Conservation (phyloP, 2,329 filamentous ascomycete genomes). For the Corniculantispora saksenae region DNA sequence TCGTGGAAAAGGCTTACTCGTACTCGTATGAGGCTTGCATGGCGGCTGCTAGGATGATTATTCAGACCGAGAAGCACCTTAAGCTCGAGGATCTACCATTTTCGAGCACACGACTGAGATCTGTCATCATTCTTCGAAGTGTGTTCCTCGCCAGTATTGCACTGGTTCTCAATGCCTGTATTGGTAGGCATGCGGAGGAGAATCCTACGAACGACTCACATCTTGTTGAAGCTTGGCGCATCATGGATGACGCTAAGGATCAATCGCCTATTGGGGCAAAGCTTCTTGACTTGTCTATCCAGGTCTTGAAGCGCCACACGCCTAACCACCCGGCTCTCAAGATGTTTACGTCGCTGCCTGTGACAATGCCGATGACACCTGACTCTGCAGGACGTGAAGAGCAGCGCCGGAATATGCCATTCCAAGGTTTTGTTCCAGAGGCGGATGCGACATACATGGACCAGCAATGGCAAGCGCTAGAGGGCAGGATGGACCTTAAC, state of each 20-base stretch:
- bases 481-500: constrained; percentile 34
- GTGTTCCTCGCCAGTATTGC: constrained; percentile 37
- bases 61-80: constrained; percentile 32
- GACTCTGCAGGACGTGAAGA: constrained; percentile 28
- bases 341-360: constrained; percentile 22
- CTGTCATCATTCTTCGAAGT: constrained; percentile 34
- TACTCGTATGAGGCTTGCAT: constrained; percentile 35
- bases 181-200: constrained; percentile 27
- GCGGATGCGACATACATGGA: constrained; percentile 27
- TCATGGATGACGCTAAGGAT: constrained; percentile 33
- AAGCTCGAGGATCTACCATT: constrained; percentile 30
- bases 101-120: constrained; percentile 30
- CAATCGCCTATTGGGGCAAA: constrained; percentile 32
- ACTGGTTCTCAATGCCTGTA: constrained; percentile 36
- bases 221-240: constrained; percentile 34
- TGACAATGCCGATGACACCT: constrained; percentile 30
- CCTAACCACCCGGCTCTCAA: constrained; percentile 27
- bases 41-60: constrained; percentile 33
- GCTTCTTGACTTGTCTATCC: constrained; percentile 32
- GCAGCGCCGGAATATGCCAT: constrained; percentile 16
- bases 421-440: constrained; percentile 17
- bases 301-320: constrained; percentile 36
- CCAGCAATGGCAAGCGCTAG: constrained; percentile 30
- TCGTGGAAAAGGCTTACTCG: constrained; percentile 34
- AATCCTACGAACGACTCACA: constrained; percentile 29